Evolutionary conservation across 1,284 basidiomycete species (phyloP).

Genomic region (Irpex sp.): DNA sequence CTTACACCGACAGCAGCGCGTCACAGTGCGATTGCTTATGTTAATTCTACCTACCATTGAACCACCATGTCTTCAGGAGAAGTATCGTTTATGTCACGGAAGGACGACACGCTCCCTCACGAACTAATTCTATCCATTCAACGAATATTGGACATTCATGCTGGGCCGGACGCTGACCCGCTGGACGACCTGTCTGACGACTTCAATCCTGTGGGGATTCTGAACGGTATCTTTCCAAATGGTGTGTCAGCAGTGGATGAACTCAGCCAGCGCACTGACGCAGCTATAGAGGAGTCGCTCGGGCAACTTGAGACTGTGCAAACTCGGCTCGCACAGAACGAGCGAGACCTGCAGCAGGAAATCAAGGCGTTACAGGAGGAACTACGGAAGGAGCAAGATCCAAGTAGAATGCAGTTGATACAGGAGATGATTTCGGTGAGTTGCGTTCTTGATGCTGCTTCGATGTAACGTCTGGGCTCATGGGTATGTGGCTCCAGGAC

Average conservation of each 20-base stretch:
- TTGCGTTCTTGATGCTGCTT: neutral
- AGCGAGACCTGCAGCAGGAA: slow-evolving; percentile 66
- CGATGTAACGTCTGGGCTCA: neutral
- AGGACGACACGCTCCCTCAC: slow-evolving; percentile 51
- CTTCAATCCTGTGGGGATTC: slow-evolving; percentile 54
- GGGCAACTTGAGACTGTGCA: slow-evolving; percentile 62
- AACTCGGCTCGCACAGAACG: slow-evolving; percentile 54
- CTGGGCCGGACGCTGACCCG: slow-evolving; percentile 42
- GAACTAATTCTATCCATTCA: slow-evolving; percentile 68
- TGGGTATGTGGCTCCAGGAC: slow-evolving; percentile 49
- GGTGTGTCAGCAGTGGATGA: slow-evolving; percentile 42
- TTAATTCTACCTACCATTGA: neutral
- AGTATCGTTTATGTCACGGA: slow-evolving; percentile 9
- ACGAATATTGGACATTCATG: slow-evolving; percentile 55
- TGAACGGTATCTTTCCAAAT: slow-evolving; percentile 76
- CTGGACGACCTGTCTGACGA: slow-evolving; percentile 55
- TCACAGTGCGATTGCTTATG: no score
- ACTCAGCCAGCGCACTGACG: neutral
- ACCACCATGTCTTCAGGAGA: neutral
- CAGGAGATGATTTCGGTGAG: slow-evolving; percentile 91
- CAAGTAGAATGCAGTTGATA: slow-evolving; percentile 80
- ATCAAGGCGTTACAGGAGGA: slow-evolving; percentile 67
- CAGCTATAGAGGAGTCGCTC: slow-evolving; percentile 58
- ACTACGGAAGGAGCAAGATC: slow-evolving; percentile 75
- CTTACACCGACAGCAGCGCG: no score